Evolutionary conservation across 1,284 basidiomycete genomes (phyloP).

Genomic region (Leccinum huronense): DNA sequence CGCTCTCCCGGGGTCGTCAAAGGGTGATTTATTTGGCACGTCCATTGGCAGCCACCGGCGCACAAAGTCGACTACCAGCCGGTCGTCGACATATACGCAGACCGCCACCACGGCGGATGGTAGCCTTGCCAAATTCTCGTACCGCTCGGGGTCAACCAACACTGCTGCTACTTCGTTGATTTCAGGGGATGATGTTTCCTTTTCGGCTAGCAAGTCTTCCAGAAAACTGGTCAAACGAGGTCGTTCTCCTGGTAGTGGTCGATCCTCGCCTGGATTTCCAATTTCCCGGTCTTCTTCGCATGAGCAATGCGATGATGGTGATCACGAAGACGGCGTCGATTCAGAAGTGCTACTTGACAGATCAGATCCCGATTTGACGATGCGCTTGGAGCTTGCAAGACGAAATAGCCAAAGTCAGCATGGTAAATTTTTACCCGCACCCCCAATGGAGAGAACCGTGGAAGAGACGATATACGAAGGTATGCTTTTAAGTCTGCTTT

Average conservation of each 20-base stretch:
- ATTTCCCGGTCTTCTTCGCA: slow-evolving; percentile 44
- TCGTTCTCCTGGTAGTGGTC: slow-evolving; percentile 51
- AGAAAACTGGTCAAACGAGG: slow-evolving; percentile 57
- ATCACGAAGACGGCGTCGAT: slow-evolving; percentile 47
- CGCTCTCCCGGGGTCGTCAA: slow-evolving; percentile 55
- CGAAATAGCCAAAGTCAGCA: slow-evolving; percentile 78
- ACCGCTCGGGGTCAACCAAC: slow-evolving; percentile 65
- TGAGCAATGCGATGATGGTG: slow-evolving; percentile 40
- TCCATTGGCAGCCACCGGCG: slow-evolving; percentile 61
- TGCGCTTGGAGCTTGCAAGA: slow-evolving; percentile 74
- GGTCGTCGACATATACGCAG: slow-evolving; percentile 67
- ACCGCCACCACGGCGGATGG: slow-evolving; percentile 62
- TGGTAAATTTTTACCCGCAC: slow-evolving; percentile 40
- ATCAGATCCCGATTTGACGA: slow-evolving; percentile 71
- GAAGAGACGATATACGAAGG: slow-evolving; percentile 77
- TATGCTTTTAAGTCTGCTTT: slow-evolving; percentile 28
- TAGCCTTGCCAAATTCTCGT: slow-evolving; percentile 66
- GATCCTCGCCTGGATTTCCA: slow-evolving; percentile 37
- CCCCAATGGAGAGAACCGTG: slow-evolving; percentile 45
- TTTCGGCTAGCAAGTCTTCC: slow-evolving; percentile 46
- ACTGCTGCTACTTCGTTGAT: slow-evolving; percentile 57
- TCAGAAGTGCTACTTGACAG: slow-evolving; percentile 43
- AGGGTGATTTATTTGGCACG: slow-evolving; percentile 68
- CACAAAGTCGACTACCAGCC: slow-evolving; percentile 61
- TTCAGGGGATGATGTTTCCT: slow-evolving; percentile 58